phyloP scores from a whole-genome alignment of 164 flowering plant species.

The Vitis rotundifolia region DNA sequence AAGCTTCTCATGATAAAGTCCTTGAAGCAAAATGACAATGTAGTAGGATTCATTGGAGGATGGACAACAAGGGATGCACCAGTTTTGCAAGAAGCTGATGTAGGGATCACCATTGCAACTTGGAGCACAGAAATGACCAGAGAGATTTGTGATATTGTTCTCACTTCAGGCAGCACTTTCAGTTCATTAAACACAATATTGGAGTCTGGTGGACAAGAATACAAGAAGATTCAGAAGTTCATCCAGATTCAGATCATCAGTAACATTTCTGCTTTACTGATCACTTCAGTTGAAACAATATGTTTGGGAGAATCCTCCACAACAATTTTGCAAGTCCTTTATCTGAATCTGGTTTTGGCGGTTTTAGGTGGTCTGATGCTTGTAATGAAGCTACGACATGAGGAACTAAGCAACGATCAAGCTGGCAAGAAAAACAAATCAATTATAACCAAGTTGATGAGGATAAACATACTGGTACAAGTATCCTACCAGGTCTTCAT shows the following conservation, averaged over 20 bases:
- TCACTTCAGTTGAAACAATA: constrained; percentile 11
- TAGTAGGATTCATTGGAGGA: constrained; percentile 23
- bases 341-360: constrained; percentile 20
- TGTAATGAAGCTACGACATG: constrained; percentile 5
- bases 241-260: constrained; percentile 23
- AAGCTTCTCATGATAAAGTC: constrained; percentile 14
- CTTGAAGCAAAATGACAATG: constrained; percentile 14
- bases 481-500: constrained; percentile 14
- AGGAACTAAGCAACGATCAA: background rate
- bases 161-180: background rate
- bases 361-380: constrained; percentile 25
- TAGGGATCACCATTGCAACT: constrained; percentile 17
- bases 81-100: constrained; percentile 26
- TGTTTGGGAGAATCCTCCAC: constrained; percentile 23
- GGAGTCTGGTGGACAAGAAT: constrained; percentile 10
- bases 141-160: constrained; percentile 14
- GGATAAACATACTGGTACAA: constrained; percentile 21
- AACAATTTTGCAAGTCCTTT: constrained; percentile 19
- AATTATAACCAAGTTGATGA: constrained; percentile 13
- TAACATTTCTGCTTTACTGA: constrained; percentile 10
- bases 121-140: constrained; percentile 15
- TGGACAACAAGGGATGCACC: constrained; percentile 15
- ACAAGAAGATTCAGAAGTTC: constrained; percentile 24
- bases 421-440: background rate
- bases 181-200: background rate